Evolutionary conservation across 306 rosid species (phyloP), one percentile per base, ranked within the genome.

Genomic region (Prunus mongolica): DNA sequence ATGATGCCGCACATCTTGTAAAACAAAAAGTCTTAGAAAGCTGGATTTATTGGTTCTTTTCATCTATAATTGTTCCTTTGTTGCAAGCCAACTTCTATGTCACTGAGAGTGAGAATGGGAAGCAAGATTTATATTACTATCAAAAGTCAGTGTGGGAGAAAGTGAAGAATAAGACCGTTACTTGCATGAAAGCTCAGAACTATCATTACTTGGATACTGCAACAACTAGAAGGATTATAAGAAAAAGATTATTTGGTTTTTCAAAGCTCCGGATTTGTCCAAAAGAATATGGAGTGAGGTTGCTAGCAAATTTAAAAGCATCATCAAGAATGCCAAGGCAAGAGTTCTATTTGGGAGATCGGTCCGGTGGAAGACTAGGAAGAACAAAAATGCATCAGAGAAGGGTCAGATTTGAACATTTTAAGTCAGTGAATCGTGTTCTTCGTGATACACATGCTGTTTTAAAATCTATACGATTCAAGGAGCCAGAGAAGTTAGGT

Each of bases 21-120:
- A 94, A 86, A 81, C 85, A 51, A 16, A 86, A 84, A 78, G 89
- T 90, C 82, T 69, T 91, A 3, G 91, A 89, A 85, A 90, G 82
- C 75, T 94, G 98, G 98, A 88, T 94, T 65, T 85, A 86, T 77
- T 94, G 98, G 97, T 82, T 90, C 56, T 94, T 87, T 83, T 85
- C 95, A 70, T 78, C 34, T 82, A 66, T 94, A 58, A 88, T 94
- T 66, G 85, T 89, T 75, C 96, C 98, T 38, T 78, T 94, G 78
- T 78, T 90, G 85, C 91, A 92, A 85, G 88, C 95, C 83, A 90
- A 90, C 85, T 94, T 94, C 81, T 94, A 94, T 77, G 86, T 89
- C 66, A 92, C 98, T 75, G 97, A 92, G 84, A 91, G 84, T 85
- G 88, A 85, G 67, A 78, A 79, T 67, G 95, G 97, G 78, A 89